These are phyloP conservation scores for Lyophyllum decastes DNA, from an alignment of 768 basidiomycete species.

Conservation along the genomic window DNA sequence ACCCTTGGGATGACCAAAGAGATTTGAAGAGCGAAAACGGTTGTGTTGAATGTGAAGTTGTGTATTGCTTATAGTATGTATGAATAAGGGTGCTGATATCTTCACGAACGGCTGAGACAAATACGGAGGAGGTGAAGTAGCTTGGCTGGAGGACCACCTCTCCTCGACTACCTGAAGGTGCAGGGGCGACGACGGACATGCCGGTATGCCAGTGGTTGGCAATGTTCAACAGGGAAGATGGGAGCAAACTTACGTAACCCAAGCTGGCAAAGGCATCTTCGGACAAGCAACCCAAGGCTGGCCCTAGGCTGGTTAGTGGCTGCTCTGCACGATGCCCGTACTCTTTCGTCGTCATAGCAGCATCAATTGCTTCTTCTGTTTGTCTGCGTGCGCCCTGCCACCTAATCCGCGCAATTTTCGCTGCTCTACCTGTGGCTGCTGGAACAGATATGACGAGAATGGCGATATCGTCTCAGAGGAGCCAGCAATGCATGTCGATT, in stretches of 20 bases:
- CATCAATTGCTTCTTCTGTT: constrained; percentile 74
- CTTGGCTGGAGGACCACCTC: constrained; percentile 67
- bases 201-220: too few relatives aligned
- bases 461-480: constrained; percentile 86
- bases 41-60: constrained; percentile 26
- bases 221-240: too few relatives aligned
- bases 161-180: constrained; percentile 61
- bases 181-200: constrained; percentile 47
- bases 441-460: constrained; percentile 70
- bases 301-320: background rate
- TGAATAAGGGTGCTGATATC: constrained; percentile 60
- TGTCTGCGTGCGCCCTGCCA: constrained; percentile 43
- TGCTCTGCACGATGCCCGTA: constrained; percentile 29
- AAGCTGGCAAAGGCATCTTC: background rate
- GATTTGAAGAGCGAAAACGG: constrained; percentile 75
- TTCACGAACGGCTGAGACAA: constrained; percentile 61
- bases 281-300: background rate
- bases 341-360: constrained; percentile 57
- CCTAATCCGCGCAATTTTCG: constrained; percentile 58
- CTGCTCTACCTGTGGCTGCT: constrained; percentile 68
- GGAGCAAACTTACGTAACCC: constrained; percentile 8
- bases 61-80: constrained; percentile 54
- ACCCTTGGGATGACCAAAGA: constrained; percentile 67
- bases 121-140: constrained; percentile 80
- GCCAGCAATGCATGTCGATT: constrained; percentile 85